Base-by-base conservation (phyloP, 1,139 yeast genomes). In the Debaryomyces subglobosus region DNA sequence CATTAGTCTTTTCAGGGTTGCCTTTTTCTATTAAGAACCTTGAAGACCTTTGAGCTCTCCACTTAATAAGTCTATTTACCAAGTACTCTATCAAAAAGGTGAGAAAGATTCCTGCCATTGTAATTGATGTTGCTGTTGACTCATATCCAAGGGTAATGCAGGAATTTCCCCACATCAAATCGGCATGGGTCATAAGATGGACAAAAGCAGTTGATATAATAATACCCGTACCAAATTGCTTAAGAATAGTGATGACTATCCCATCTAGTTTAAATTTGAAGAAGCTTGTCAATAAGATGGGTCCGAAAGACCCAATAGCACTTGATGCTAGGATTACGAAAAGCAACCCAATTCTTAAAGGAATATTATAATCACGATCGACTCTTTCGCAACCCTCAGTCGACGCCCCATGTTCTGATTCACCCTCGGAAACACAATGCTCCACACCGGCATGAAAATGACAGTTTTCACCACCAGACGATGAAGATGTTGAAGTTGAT, bases 361-460 rank as follows among this genome's bases (percentile, higher is more conserved):
- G 60, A 29, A 65, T 59, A 43, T 68, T 53, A 47, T 67, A 63
- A 40, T 68, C 70, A 36, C 71, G 53, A 24, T 64, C 64, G 1
- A 52, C 54, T 25, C 55, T 49, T 33, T 48, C 55, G 49, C 67
- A 63, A 2, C 53, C 35, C 1, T 20, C 24, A 16, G 35, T n/a
- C 32, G 42, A 12, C 3, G 13, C 51, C 27, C 53, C 50, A 24
- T 42, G 42, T 29, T 57, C 64, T 6, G 50, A 46, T 30, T 54
- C 50, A 5, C 36, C 53, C 8, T 46, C 62, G 29, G 53, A 59
- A 1, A 61, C 63, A 54, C 75, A 70, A 55, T 70, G 75, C 49
- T 70, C 75, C 5, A 70, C 74, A 10, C 75, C 75, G 32, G 73
- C 75, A 52, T 70, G 75, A 57, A 67, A 69, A 50, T 70, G 75